These are phyloP conservation scores for Podila horticola DNA, from an alignment of 192 early-diverging fungal species.

Conservation along the genomic window DNA sequence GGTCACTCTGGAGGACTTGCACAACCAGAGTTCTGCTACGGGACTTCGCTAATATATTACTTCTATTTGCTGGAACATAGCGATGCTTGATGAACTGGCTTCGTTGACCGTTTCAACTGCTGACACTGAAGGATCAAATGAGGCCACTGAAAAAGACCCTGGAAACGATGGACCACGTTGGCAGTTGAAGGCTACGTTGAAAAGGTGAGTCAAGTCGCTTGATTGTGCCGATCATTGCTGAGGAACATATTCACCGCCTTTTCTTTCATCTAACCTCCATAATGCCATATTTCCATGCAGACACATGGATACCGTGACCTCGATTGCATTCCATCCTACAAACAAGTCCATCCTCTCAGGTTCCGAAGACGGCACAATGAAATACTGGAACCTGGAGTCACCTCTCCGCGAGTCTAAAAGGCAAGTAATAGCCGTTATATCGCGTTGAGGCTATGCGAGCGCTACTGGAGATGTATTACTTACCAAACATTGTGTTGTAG, in stretches of 20 bases:
- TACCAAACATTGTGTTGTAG: slow-evolving; percentile 1
- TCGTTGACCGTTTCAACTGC: slow-evolving; percentile 9
- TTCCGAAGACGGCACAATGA: slow-evolving; percentile 88
- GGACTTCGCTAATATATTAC: not conserved
- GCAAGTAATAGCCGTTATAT: not conserved
- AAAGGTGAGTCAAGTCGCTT: slow-evolving; percentile 12
- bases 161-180: slow-evolving; percentile 28
- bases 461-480: no score
- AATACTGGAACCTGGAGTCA: slow-evolving; percentile 77
- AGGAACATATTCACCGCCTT: not conserved
- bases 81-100: slow-evolving; percentile 26
- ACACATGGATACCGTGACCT: slow-evolving; percentile 43
- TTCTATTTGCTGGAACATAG: not conserved
- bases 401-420: slow-evolving; percentile 44
- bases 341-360: slow-evolving; percentile 71
- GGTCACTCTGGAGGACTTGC: not conserved
- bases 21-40: not conserved
- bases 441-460: no score
- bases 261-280: no score
- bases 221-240: no score
- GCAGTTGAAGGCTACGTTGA: slow-evolving; percentile 31
- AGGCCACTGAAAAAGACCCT: slow-evolving; percentile 1
- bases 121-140: not conserved
- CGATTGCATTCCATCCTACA: slow-evolving; percentile 51
- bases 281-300: not conserved